A percentile compares a stretch with the other conserved stretches of the same genome.
Evolutionary conservation across 2,329 filamentous ascomycete genomes (phyloP).

Genomic region (Alternaria sp.): DNA sequence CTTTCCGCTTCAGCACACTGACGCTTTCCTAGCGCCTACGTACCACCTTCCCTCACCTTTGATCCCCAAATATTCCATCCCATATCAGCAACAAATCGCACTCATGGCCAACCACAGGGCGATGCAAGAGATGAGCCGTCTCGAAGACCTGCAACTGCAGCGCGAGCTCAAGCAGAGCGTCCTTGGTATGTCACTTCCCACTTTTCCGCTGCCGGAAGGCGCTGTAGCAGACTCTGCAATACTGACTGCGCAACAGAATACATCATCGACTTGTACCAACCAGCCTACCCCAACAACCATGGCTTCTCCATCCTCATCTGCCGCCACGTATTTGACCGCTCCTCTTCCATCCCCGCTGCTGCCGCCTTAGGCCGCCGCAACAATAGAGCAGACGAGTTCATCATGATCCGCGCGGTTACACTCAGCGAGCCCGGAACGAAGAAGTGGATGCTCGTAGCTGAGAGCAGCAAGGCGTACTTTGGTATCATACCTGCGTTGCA

Average conservation of each 20-base stretch:
- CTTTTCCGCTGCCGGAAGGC: not conserved
- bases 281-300: not conserved
- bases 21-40: not conserved
- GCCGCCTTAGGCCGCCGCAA: not conserved
- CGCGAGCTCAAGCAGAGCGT: not conserved
- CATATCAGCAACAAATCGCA: not conserved
- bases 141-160: not conserved
- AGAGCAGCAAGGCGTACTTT: not conserved
- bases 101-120: not conserved
- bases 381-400: not conserved
- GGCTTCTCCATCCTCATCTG: constrained; percentile 7
- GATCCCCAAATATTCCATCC: not conserved
- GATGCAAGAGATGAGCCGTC: not conserved
- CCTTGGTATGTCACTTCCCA: not conserved
- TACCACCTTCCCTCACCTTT: not conserved
- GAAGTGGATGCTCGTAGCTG: constrained; percentile 3
- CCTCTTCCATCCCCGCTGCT: not conserved
- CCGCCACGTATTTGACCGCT: not conserved
- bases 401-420: not conserved
- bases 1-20: not conserved
- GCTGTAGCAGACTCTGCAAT: not conserved
- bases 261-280: not conserved
- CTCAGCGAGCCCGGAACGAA: not conserved
- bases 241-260: not conserved
- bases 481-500: constrained; percentile 2